phyloP scores from a whole-genome alignment of 352 stramenopile genomes.

The Pythium monospermum region DNA sequence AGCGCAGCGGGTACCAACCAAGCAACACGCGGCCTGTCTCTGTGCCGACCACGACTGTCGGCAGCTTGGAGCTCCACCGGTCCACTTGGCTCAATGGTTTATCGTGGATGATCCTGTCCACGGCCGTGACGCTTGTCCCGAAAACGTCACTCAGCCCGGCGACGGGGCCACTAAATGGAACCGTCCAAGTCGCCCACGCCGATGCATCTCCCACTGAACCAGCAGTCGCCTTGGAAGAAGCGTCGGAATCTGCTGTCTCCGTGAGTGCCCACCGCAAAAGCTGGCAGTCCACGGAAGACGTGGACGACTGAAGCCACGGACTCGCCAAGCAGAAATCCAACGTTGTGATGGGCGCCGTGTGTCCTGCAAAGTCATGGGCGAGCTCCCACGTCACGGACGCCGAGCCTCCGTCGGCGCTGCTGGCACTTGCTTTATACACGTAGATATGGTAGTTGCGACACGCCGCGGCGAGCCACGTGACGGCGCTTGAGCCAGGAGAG shows the following conservation, averaged over 20 bases:
- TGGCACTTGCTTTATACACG: constrained; percentile 36
- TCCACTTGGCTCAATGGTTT: neutral
- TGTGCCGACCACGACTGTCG: constrained; percentile 38
- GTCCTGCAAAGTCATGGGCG: constrained; percentile 51
- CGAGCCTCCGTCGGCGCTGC: neutral
- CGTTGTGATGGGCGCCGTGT: constrained; percentile 52
- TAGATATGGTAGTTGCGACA: constrained; percentile 78
- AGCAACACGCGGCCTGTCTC: constrained; percentile 55
- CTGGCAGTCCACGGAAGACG: constrained; percentile 44
- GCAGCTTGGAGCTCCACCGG: constrained; percentile 44
- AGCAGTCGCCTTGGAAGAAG: too few relatives aligned
- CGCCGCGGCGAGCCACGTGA: constrained; percentile 33
- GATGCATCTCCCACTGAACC: neutral
- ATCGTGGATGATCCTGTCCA: neutral
- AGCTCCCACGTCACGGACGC: constrained; percentile 31
- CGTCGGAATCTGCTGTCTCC: too few relatives aligned
- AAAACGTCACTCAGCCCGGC: constrained; percentile 40
- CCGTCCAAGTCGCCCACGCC: constrained; percentile 47
- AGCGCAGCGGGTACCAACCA: constrained; percentile 60
- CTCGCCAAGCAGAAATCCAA: constrained; percentile 66
- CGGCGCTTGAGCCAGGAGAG: constrained; percentile 17
- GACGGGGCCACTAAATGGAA: constrained; percentile 48
- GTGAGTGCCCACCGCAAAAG: constrained; percentile 62
- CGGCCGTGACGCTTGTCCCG: constrained; percentile 22
- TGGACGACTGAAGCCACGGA: constrained; percentile 63